These are phyloP conservation scores for Vitellaria paradoxa DNA, from an alignment of 179 eudicot species.

Conservation along the genomic window DNA sequence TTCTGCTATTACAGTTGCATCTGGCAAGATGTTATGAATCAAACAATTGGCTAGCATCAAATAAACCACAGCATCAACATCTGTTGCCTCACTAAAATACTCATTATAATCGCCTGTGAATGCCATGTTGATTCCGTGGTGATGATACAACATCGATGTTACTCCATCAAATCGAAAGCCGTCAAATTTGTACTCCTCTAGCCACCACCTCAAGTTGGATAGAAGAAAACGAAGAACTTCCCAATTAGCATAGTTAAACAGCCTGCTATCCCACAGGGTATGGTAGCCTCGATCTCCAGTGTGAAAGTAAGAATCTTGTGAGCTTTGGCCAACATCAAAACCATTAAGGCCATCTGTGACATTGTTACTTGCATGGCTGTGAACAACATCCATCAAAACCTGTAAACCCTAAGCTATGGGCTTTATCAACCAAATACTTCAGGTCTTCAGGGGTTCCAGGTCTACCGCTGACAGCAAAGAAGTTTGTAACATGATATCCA, in stretches of 20 bases:
- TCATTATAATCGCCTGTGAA: constrained; percentile 79
- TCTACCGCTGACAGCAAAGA: constrained; percentile 94
- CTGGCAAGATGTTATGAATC: constrained; percentile 63
- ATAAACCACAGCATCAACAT: constrained; percentile 95
- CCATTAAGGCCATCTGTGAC: constrained; percentile 93
- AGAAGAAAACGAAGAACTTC: constrained; percentile 96
- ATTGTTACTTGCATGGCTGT: constrained; percentile 96
- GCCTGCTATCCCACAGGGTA: constrained; percentile 87
- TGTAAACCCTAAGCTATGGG: constrained; percentile 91
- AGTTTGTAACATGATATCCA: constrained; percentile 98
- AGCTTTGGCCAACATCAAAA: constrained; percentile 89
- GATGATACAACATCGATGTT: constrained; percentile 97
- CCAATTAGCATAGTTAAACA: constrained; percentile 95
- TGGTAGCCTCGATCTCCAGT: constrained; percentile 88
- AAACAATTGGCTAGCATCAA: constrained; percentile 83
- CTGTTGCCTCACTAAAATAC: constrained; percentile 86
- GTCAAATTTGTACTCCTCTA: constrained; percentile 88
- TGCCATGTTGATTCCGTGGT: constrained; percentile 80
- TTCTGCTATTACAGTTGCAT: constrained; percentile 86
- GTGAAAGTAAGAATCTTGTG: constrained; percentile 94
- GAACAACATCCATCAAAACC: constrained; percentile 93
- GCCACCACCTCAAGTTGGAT: constrained; percentile 95
- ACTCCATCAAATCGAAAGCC: constrained; percentile 99
- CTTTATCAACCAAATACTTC: constrained; percentile 91
- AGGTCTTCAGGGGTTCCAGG: constrained; percentile 97